Evolutionary conservation across 129 eudicot species (phyloP).

Genomic region (Daucus carota): DNA sequence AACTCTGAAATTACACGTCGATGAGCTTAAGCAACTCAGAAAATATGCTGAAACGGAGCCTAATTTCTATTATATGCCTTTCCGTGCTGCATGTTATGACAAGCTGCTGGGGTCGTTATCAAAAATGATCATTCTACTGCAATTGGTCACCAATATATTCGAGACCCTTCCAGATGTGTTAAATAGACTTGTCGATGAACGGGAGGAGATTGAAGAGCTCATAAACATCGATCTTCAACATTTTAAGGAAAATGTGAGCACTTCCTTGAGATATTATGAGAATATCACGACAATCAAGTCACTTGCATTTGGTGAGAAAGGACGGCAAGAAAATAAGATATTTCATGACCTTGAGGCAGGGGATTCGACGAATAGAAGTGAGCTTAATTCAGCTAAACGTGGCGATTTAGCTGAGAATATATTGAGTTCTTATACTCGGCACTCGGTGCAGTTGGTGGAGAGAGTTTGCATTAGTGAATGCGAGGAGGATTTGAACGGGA

Average conservation of each 20-base stretch:
- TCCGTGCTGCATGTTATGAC: slow-evolving; percentile 34
- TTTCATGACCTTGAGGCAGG: slow-evolving; percentile 43
- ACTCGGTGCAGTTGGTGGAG: slow-evolving; percentile 17
- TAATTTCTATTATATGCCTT: slow-evolving; percentile 60
- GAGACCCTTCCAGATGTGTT: slow-evolving; percentile 26
- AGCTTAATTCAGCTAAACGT: background rate
- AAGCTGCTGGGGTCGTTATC: slow-evolving; percentile 30
- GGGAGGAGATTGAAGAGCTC: slow-evolving; percentile 43
- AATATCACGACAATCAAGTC: slow-evolving; percentile 21
- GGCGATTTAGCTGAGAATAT: slow-evolving; percentile 14
- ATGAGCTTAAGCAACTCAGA: slow-evolving; percentile 22
- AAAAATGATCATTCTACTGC: slow-evolving; percentile 42
- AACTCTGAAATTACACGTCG: slow-evolving; percentile 25
- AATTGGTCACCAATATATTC: slow-evolving; percentile 30
- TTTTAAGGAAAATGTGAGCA: slow-evolving; percentile 29
- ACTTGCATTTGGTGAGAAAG: slow-evolving; percentile 11
- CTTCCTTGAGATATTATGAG: slow-evolving; percentile 33
- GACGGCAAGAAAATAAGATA: slow-evolving; percentile 16
- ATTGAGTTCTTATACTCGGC: slow-evolving; percentile 23
- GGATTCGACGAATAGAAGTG: slow-evolving; percentile 2
- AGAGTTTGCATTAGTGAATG: slow-evolving; percentile 20
- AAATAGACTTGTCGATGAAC: slow-evolving; percentile 9
- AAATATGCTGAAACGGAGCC: slow-evolving; percentile 60
- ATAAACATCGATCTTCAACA: slow-evolving; percentile 24
- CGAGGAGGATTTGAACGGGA: slow-evolving; percentile 26